Evolutionary conservation across 106 monocot genomes (phyloP).

Genomic region (Dendrobium nobile): DNA sequence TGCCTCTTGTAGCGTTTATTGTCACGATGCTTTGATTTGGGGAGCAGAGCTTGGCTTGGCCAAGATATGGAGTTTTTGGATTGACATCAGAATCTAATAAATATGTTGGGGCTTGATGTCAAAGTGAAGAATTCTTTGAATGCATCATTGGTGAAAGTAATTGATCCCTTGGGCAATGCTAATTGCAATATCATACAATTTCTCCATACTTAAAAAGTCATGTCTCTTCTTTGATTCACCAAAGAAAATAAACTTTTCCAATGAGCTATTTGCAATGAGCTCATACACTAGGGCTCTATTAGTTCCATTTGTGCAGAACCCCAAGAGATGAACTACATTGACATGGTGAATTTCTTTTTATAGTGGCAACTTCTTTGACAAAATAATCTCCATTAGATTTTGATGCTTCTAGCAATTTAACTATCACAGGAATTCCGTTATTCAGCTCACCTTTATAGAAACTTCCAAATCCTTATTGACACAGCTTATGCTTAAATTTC

Average conservation of each 20-base stretch:
- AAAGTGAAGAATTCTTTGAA: neutral
- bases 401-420: conserved; percentile 7
- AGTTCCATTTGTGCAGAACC: no score
- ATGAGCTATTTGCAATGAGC: conserved; percentile 2
- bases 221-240: neutral
- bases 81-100: no score
- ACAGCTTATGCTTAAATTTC: conserved; percentile 10
- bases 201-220: neutral
- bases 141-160: conserved; percentile 10
- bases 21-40: no score
- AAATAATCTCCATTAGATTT: conserved; percentile 1
- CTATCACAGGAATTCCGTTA: conserved; percentile 9
- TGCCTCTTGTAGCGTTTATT: no score
- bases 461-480: conserved; percentile 11
- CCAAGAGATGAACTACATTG: neutral
- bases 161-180: conserved; percentile 5
- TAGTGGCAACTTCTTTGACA: conserved; percentile 9
- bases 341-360: conserved; percentile 12
- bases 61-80: no score
- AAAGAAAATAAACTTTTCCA: conserved; percentile 12
- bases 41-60: no score
- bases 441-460: conserved; percentile 12
- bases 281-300: neutral
- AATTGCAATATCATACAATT: neutral
- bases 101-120: no score